A percentile compares a stretch with the other conserved stretches of the same genome.
These are phyloP conservation scores for Inonotus obliquus DNA, from an alignment of 1,284 basidiomycete genomes.

Conservation along the genomic window DNA sequence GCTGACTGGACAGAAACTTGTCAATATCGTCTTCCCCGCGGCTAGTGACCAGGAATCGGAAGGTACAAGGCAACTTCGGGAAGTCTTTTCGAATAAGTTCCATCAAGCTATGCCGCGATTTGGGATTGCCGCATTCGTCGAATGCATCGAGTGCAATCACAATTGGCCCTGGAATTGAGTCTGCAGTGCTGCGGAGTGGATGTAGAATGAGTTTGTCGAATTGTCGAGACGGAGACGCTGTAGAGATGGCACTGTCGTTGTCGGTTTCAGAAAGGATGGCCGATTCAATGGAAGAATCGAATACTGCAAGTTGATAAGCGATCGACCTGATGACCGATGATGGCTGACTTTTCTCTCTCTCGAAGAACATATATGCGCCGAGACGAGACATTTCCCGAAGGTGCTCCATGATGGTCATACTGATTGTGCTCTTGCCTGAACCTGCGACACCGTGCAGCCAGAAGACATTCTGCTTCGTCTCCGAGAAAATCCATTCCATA, in stretches of 20 bases:
- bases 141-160: constrained; percentile 24
- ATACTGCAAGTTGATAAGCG: background rate
- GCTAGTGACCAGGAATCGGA: constrained; percentile 1
- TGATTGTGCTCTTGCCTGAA: background rate
- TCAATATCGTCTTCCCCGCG: background rate
- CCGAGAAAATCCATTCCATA: background rate
- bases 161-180: constrained; percentile 22
- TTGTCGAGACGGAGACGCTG: background rate
- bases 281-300: background rate
- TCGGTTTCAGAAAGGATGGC: background rate
- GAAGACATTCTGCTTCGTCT: background rate
- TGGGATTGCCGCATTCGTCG: background rate
- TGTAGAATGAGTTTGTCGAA: background rate
- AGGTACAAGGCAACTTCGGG: background rate
- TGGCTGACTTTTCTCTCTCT: background rate
- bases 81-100: background rate
- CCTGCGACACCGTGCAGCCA: background rate
- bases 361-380: background rate
- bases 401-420: background rate
- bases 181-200: background rate
- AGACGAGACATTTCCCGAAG: background rate
- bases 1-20: background rate
- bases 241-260: background rate
- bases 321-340: background rate
- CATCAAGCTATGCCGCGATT: background rate